A percentile compares a stretch with the other conserved stretches of the same genome.
phyloP scores from a whole-genome alignment of 495 filamentous ascomycete species.

The Lepidopterella palustris region DNA sequence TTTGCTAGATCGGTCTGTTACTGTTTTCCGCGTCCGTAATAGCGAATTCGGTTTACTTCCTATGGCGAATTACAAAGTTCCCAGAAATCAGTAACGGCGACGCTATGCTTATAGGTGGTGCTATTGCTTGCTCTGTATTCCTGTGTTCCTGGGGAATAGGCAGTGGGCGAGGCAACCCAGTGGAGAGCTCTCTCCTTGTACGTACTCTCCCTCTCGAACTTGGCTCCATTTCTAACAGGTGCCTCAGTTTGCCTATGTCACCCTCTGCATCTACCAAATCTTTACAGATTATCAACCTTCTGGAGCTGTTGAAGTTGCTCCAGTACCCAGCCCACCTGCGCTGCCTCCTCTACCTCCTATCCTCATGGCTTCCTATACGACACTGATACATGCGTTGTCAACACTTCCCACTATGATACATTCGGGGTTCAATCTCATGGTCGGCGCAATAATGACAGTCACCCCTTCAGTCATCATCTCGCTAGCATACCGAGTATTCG shows the following conservation, averaged over 20 bases:
- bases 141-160: slow-evolving; percentile 91
- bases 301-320: slow-evolving; percentile 46
- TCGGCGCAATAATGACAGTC: slow-evolving; percentile 84
- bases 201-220: slow-evolving; percentile 5
- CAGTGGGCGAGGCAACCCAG: slow-evolving; percentile 87
- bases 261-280: slow-evolving; percentile 96
- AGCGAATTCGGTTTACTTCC: slow-evolving; percentile 89
- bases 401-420: slow-evolving; percentile 76
- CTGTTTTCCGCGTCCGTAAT: slow-evolving; percentile 84
- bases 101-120: slow-evolving; percentile 83
- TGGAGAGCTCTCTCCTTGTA: slow-evolving; percentile 82
- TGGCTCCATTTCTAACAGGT: not conserved
- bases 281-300: slow-evolving; percentile 96
- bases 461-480: slow-evolving; percentile 93
- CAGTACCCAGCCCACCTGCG: slow-evolving; percentile 55
- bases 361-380: slow-evolving; percentile 98
- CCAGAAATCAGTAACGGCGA: slow-evolving; percentile 91
- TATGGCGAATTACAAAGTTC: slow-evolving; percentile 90
- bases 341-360: slow-evolving; percentile 93
- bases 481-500: slow-evolving; percentile 82
- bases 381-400: slow-evolving; percentile 75
- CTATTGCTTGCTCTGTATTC: slow-evolving; percentile 85
- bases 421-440: slow-evolving; percentile 77
- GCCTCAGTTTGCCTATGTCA: slow-evolving; percentile 78
- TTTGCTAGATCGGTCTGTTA: slow-evolving; percentile 70